phyloP scores from a whole-genome alignment of 768 basidiomycete species.

The Russula abietina region DNA sequence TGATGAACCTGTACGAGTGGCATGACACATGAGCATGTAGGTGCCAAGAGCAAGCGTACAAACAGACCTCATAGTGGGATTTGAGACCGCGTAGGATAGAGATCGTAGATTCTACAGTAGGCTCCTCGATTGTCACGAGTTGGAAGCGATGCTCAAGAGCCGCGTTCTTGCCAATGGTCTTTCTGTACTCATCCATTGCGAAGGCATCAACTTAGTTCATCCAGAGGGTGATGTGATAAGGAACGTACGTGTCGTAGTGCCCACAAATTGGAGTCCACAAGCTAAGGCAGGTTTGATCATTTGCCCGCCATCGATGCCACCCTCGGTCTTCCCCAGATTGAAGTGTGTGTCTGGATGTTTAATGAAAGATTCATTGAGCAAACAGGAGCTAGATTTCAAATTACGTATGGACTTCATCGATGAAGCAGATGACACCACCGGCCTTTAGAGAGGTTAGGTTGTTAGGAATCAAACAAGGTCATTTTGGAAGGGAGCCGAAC shows the following conservation, averaged over 20 bases:
- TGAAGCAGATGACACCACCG: constrained; percentile 84
- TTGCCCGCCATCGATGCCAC: constrained; percentile 85
- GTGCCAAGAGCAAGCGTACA: too few species aligned
- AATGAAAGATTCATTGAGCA: not conserved
- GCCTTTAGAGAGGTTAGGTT: constrained; percentile 39
- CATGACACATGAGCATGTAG: constrained; percentile 35
- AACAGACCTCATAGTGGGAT: too few species aligned
- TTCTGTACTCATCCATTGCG: constrained; percentile 81
- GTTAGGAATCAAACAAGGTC: constrained; percentile 24
- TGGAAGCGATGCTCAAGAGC: constrained; percentile 90
- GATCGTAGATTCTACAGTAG: too few species aligned
- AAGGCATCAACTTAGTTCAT: not conserved
- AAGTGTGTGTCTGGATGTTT: constrained; percentile 57
- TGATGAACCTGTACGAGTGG: constrained; percentile 50
- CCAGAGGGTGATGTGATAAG: not conserved
- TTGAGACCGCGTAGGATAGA: too few species aligned
- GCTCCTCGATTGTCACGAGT: constrained; percentile 81
- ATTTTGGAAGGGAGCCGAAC: too few species aligned
- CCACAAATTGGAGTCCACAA: too few species aligned
- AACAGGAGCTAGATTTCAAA: not conserved
- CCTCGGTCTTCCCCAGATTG: constrained; percentile 87
- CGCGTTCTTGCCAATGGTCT: too few species aligned
- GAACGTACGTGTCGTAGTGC: too few species aligned
- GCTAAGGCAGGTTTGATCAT: too few species aligned
- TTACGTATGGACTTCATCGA: constrained; percentile 85